phyloP scores from a whole-genome alignment of 78 protist species.

The Tieghemostelium lacteum region DNA sequence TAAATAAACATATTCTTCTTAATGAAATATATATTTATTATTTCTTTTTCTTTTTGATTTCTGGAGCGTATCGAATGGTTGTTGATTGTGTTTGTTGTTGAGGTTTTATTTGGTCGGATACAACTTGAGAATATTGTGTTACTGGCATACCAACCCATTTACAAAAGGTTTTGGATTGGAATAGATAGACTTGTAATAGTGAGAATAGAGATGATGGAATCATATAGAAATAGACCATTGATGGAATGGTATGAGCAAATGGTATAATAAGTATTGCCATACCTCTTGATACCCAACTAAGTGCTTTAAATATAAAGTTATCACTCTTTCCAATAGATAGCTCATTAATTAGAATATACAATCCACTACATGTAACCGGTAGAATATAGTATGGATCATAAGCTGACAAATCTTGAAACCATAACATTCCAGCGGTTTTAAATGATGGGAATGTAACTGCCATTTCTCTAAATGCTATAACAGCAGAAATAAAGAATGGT shows the following conservation, averaged over 20 bases:
- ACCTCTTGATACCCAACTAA: conserved; percentile 51
- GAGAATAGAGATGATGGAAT: conserved; percentile 60
- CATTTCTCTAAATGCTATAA: conserved; percentile 68
- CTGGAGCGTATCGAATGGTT: neutral
- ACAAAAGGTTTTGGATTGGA: conserved; percentile 4
- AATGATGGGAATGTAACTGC: conserved; percentile 48
- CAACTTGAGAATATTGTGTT: neutral
- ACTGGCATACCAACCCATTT: conserved; percentile 29
- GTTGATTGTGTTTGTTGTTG: neutral
- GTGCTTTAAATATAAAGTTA: neutral
- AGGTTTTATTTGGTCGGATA: neutral
- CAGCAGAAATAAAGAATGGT: conserved; percentile 45
- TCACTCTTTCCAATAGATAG: conserved; percentile 17
- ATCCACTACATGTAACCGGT: conserved; percentile 25
- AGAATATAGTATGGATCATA: conserved; percentile 25
- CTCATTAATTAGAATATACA: conserved; percentile 27
- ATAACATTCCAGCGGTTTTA: conserved; percentile 43
- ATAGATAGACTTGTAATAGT: conserved; percentile 1
- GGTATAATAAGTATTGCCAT: conserved; percentile 32
- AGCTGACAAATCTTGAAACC: conserved; percentile 43
- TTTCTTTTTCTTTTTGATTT: too few species aligned
- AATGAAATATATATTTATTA: too few species aligned
- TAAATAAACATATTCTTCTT: too few species aligned
- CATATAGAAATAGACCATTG: conserved; percentile 60
- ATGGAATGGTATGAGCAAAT: conserved; percentile 44